A percentile compares a stretch with the other conserved stretches of the same genome.
phyloP scores from a whole-genome alignment of 2,329 filamentous ascomycete species.

The Trichoderma semiorbis region DNA sequence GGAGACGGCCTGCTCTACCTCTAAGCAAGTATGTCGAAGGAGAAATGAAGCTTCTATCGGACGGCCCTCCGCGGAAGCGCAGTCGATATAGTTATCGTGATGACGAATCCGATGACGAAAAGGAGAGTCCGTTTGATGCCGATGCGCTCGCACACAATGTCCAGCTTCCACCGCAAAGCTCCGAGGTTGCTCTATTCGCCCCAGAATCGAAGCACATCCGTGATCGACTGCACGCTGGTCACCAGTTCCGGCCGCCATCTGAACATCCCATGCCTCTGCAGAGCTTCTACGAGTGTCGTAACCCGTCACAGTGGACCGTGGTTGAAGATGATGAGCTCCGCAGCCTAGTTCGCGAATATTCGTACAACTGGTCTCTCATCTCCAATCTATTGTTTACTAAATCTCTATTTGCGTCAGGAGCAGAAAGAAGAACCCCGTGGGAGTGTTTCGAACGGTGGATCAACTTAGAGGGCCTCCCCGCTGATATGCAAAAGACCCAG shows the following conservation, averaged over 20 bases:
- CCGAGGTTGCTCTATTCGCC: constrained; percentile 81
- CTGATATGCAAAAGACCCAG: constrained; percentile 90
- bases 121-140: constrained; percentile 53
- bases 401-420: constrained; percentile 76
- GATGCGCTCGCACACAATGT: constrained; percentile 45
- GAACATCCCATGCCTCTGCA: constrained; percentile 89
- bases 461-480: constrained; percentile 80
- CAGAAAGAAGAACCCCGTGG: constrained; percentile 91
- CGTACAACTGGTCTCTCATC: constrained; percentile 97
- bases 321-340: constrained; percentile 89
- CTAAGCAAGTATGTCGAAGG: constrained; percentile 85
- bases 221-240: constrained; percentile 83
- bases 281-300: constrained; percentile 83
- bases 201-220: constrained; percentile 85
- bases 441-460: constrained; percentile 99
- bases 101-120: constrained; percentile 64
- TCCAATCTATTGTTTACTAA: constrained; percentile 72
- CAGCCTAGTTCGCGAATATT: constrained; percentile 81
- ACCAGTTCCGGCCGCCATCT: constrained; percentile 89
- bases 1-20: constrained; percentile 74
- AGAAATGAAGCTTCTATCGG: constrained; percentile 66
- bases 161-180: constrained; percentile 63
- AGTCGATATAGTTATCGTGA: constrained; percentile 80
- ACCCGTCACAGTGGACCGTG: constrained; percentile 85
- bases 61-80: constrained; percentile 66